These are phyloP conservation scores for Hibiscus syriacus DNA, from an alignment of 345 rosid species.

Conservation along the genomic window DNA sequence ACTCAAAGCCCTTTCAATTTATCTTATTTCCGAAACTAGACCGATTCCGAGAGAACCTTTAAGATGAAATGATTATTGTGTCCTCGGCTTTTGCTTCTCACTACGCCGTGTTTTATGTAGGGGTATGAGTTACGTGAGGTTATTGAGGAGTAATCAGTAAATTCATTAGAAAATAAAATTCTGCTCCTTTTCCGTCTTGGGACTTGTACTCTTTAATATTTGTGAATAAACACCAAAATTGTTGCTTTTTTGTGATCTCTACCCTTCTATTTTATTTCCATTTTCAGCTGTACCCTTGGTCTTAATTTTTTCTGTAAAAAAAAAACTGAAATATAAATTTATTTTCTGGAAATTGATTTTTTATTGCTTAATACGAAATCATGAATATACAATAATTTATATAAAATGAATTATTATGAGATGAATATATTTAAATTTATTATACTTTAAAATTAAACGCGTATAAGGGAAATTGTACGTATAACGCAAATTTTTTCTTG, in stretches of 20 bases:
- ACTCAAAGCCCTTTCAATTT: constrained; percentile 3
- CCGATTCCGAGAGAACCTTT: not conserved
- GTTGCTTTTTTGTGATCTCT: not conserved
- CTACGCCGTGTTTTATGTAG: not conserved
- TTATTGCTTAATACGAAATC: too few relatives aligned
- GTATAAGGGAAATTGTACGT: too few relatives aligned
- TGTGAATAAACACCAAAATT: not conserved
- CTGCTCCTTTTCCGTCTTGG: not conserved
- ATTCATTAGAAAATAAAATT: not conserved
- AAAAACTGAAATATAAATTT: too few relatives aligned
- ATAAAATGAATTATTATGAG: too few relatives aligned
- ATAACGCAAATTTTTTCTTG: too few relatives aligned
- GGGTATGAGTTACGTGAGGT: not conserved
- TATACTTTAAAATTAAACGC: too few relatives aligned
- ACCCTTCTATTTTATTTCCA: not conserved
- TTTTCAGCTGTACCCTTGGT: not conserved
- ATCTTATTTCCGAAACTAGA: constrained; percentile 5
- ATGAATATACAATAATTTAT: too few relatives aligned
- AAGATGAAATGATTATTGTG: not conserved
- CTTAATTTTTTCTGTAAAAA: too few relatives aligned
- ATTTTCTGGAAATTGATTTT: too few relatives aligned
- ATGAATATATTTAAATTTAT: too few relatives aligned
- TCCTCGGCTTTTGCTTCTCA: not conserved
- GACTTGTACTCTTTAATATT: not conserved
- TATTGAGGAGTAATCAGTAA: not conserved